These are phyloP conservation scores for Suillus bovinus DNA, from an alignment of 768 basidiomycete species.

Conservation along the genomic window DNA sequence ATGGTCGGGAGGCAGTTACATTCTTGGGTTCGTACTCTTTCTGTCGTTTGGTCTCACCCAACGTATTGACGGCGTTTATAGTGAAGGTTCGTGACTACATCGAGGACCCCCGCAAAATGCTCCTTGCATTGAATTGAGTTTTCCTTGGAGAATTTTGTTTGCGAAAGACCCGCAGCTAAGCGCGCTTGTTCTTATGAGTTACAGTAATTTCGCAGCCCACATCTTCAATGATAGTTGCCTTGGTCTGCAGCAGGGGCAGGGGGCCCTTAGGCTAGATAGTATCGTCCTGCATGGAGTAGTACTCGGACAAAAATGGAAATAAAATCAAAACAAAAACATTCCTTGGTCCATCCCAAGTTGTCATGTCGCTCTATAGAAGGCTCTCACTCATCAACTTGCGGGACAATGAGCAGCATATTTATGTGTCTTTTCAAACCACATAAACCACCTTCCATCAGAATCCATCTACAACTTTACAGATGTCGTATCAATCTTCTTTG, in stretches of 20 bases:
- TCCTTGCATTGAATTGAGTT: slow-evolving; percentile 42
- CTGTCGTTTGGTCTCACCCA: not conserved
- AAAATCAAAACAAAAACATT: no score
- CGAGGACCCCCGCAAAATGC: slow-evolving; percentile 93
- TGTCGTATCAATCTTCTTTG: not conserved
- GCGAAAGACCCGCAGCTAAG: not conserved
- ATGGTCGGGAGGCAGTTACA: slow-evolving; percentile 94
- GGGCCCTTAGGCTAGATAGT: no score
- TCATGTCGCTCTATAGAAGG: not conserved
- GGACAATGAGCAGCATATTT: not conserved
- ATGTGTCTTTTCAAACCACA: not conserved
- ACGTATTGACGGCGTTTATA: slow-evolving; percentile 28
- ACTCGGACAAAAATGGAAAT: no score
- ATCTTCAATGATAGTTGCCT: no score
- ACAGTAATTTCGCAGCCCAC: not conserved
- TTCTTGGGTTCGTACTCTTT: slow-evolving; percentile 79
- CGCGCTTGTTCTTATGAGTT: not conserved
- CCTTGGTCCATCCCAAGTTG: not conserved
- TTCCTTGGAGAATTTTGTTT: not conserved
- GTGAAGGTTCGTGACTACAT: slow-evolving; percentile 93
- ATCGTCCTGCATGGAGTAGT: no score
- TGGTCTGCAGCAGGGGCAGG: no score
- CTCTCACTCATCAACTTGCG: not conserved
- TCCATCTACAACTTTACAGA: no score
- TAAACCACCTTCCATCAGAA: not conserved